These are phyloP conservation scores for Chromosphaera perkinsii DNA, from an alignment of 208 protist genomes.

Conservation along the genomic window DNA sequence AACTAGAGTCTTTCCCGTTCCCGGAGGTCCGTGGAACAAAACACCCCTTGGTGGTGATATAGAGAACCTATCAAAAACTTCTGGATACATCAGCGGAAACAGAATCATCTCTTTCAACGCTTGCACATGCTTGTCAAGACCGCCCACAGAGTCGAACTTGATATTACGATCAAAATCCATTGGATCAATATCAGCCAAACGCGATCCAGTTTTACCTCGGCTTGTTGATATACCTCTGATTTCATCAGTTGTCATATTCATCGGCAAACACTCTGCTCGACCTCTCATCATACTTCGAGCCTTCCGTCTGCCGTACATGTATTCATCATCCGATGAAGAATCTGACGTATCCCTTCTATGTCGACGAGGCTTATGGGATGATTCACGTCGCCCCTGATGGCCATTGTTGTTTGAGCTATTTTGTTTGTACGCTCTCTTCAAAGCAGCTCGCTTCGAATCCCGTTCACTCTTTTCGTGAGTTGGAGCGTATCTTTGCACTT, in stretches of 20 bases:
- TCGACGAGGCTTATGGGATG: too few species aligned
- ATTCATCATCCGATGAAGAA: too few species aligned
- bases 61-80: constrained; percentile 56
- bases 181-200: constrained; percentile 7
- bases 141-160: constrained; percentile 11
- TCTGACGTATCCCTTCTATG: too few species aligned
- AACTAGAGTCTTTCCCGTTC: constrained; percentile 65
- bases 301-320: too few species aligned
- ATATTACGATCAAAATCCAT: constrained; percentile 9
- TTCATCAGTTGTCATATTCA: constrained; percentile 5
- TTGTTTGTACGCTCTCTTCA: too few species aligned
- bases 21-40: constrained; percentile 60
- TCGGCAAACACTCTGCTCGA: constrained; percentile 2
- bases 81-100: constrained; percentile 63
- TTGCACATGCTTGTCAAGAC: constrained; percentile 33
- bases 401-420: too few species aligned
- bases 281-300: too few species aligned
- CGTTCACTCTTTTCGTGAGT: too few species aligned
- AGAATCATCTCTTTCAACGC: constrained; percentile 69
- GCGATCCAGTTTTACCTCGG: background rate
- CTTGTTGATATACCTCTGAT: background rate
- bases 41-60: constrained; percentile 47
- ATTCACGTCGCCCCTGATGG: too few species aligned
- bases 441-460: too few species aligned
- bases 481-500: too few species aligned